These are phyloP conservation scores for Eutrema japonicum DNA, from an alignment of 345 rosid genomes.

Conservation along the genomic window DNA sequence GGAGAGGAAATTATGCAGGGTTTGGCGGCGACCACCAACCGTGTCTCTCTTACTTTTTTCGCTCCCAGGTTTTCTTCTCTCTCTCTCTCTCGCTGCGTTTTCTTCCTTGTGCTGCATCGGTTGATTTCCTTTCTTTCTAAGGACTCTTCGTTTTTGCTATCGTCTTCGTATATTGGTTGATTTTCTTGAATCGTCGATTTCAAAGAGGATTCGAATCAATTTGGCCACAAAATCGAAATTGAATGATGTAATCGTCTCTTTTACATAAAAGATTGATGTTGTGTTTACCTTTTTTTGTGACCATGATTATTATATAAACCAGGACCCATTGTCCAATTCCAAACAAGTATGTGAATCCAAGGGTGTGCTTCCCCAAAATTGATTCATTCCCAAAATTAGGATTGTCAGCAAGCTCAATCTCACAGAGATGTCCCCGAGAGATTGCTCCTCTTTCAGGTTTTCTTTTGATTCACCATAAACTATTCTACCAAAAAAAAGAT, in stretches of 20 bases:
- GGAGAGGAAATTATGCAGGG: constrained; percentile 44
- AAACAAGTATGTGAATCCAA: constrained; percentile 19
- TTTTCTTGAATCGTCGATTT: background rate
- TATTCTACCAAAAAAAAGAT: background rate
- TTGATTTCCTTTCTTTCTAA: too few relatives aligned
- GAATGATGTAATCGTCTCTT: background rate
- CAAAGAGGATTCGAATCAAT: background rate
- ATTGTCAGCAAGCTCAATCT: constrained; percentile 24
- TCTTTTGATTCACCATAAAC: background rate
- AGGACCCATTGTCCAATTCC: constrained; percentile 11
- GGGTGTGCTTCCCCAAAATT: constrained; percentile 21
- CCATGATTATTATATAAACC: background rate
- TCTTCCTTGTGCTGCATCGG: too few relatives aligned
- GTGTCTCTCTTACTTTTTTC: constrained; percentile 26
- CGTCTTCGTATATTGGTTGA: background rate
- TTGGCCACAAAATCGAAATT: background rate
- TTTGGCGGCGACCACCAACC: constrained; percentile 43
- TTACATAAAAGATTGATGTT: constrained; percentile 14
- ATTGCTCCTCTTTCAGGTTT: constrained; percentile 38
- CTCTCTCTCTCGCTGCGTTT: background rate
- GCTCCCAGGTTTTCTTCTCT: constrained; percentile 29
- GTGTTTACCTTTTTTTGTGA: background rate
- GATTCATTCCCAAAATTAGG: constrained; percentile 7
- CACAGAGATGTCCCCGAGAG: constrained; percentile 13
- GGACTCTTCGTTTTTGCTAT: background rate